Percentiles rank a stretch among this genome's conserved stretches.
phyloP scores from a whole-genome alignment of 2,329 filamentous ascomycete species.

The Aspergillus sp. region DNA sequence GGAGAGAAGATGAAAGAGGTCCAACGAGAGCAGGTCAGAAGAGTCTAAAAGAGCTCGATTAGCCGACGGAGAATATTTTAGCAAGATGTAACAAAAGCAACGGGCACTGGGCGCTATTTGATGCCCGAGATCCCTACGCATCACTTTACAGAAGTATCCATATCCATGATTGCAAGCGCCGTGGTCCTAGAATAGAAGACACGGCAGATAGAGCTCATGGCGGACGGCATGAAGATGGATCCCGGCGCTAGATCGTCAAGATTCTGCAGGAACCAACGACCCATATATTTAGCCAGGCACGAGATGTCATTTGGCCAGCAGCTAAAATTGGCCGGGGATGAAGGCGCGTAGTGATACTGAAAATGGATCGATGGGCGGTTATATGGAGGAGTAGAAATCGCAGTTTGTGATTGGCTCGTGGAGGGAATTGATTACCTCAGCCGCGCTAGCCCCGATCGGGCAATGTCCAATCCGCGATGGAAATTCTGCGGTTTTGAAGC shows the following conservation, averaged over 20 bases:
- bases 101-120: constrained; percentile 5
- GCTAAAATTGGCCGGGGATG: background rate
- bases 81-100: background rate
- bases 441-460: constrained; percentile 23
- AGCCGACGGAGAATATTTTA: background rate
- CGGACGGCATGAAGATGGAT: constrained; percentile 12
- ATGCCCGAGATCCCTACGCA: constrained; percentile 1
- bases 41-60: background rate
- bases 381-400: constrained; percentile 12
- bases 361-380: background rate
- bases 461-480: constrained; percentile 16
- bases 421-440: constrained; percentile 18
- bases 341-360: constrained; percentile 1
- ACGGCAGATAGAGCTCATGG: constrained; percentile 18
- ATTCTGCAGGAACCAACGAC: background rate
- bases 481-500: constrained; percentile 30
- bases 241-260: background rate
- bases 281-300: background rate
- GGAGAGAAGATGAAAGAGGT: constrained; percentile 1
- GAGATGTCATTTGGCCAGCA: background rate
- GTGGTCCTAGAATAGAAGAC: constrained; percentile 22
- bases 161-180: constrained; percentile 24
- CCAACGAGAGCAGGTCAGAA: constrained; percentile 2
- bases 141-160: constrained; percentile 14
- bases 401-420: constrained; percentile 18